phyloP scores from a whole-genome alignment of 2,329 filamentous ascomycete species.

The Fusarium coicis region DNA sequence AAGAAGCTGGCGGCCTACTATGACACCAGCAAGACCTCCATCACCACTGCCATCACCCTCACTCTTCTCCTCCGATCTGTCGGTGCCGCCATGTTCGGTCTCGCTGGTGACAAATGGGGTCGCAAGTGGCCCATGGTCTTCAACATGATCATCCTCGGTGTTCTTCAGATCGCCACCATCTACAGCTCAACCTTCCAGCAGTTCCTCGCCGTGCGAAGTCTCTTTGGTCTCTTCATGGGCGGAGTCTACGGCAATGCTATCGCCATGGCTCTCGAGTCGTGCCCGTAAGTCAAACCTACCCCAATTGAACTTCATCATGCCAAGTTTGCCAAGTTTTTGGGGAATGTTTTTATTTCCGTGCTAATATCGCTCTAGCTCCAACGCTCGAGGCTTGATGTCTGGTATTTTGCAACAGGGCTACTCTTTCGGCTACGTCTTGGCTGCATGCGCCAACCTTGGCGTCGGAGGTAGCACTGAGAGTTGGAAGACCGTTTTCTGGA shows the following conservation, averaged over 20 bases:
- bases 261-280: conserved; percentile 80
- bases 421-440: conserved; percentile 81
- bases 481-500: conserved; percentile 84
- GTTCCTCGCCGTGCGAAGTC: conserved; percentile 77
- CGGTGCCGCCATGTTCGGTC: conserved; percentile 79
- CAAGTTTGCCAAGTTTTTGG: conserved; percentile 31
- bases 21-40: conserved; percentile 67
- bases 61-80: conserved; percentile 79
- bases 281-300: conserved; percentile 61
- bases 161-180: conserved; percentile 79
- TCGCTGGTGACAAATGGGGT: conserved; percentile 82
- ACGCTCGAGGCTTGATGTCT: conserved; percentile 82
- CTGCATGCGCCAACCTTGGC: conserved; percentile 78
- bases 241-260: conserved; percentile 84
- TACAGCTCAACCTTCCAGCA: conserved; percentile 77
- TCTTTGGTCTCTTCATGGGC: conserved; percentile 85
- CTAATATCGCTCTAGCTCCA: conserved; percentile 53
- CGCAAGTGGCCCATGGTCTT: conserved; percentile 86
- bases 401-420: conserved; percentile 87
- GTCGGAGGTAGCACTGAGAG: conserved; percentile 71
- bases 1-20: conserved; percentile 71
- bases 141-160: conserved; percentile 78
- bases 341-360: conserved; percentile 28
- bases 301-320: not conserved
- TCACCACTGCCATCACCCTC: conserved; percentile 79